Evolutionary conservation across 2,329 filamentous ascomycete species (phyloP).

Genomic region (Pseudocercospora eumusae): DNA sequence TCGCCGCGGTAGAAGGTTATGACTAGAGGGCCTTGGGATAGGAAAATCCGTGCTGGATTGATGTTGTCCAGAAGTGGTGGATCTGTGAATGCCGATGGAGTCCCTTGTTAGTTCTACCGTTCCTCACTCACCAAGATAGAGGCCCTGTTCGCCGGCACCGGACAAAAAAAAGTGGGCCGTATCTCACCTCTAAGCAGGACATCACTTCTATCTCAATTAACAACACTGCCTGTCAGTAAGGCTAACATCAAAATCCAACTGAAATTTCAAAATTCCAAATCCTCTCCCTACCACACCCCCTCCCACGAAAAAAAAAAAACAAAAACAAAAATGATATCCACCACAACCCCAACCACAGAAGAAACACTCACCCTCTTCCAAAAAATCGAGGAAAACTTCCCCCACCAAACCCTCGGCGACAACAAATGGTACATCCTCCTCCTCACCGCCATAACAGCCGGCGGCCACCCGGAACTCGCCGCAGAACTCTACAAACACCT

Average conservation of each 20-base stretch:
- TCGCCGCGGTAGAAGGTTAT: constrained; percentile 52
- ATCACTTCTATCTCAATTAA: background rate
- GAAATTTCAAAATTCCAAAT: no score
- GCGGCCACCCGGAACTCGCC: constrained; percentile 54
- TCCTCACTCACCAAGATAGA: background rate
- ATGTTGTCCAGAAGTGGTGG: background rate
- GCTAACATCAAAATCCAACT: background rate
- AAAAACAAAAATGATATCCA: no score
- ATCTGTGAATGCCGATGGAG: background rate
- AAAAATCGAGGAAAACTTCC: constrained; percentile 48
- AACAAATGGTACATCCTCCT: constrained; percentile 47
- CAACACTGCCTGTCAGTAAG: background rate
- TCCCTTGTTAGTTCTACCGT: background rate
- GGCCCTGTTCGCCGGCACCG: background rate
- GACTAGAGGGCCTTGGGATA: constrained; percentile 35
- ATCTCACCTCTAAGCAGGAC: background rate
- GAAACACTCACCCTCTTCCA: constrained; percentile 48
- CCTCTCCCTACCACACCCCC: no score
- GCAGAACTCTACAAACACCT: constrained; percentile 60
- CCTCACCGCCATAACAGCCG: constrained; percentile 52
- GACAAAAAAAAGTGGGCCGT: background rate
- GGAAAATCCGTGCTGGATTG: constrained; percentile 10
- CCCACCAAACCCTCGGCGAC: constrained; percentile 44
- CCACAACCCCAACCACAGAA: constrained; percentile 42
- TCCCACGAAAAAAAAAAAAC: no score